Conservation (phyloP, 192 early-diverging fungal genomes). For the Dimargaris verticillata region DNA sequence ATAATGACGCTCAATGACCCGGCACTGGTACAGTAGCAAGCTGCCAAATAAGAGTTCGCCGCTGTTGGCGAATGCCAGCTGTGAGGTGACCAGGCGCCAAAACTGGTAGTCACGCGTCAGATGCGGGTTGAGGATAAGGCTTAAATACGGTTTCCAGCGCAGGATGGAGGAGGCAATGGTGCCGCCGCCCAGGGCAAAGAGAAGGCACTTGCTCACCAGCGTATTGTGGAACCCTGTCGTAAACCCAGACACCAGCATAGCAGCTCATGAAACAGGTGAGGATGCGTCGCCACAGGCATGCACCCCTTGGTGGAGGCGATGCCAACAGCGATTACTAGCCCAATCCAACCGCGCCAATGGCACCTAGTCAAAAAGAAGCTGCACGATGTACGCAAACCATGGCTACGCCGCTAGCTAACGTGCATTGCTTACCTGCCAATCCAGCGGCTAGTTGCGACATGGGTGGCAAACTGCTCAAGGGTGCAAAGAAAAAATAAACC, state of each 20-base stretch:
- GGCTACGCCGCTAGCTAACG: not conserved
- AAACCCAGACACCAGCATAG: not conserved
- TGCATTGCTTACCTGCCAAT: not conserved
- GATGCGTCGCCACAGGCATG: not conserved
- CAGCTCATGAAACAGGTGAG: not conserved
- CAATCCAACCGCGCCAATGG: not conserved
- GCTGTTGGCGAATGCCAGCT: slow-evolving; percentile 34
- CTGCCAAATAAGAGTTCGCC: slow-evolving; percentile 42
- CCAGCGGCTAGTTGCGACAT: slow-evolving; percentile 7
- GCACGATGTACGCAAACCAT: too few species aligned
- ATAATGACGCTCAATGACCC: slow-evolving; percentile 42
- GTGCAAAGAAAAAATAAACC: too few species aligned
- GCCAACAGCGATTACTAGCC: not conserved
- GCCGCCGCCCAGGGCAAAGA: slow-evolving; percentile 28
- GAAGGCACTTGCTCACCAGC: slow-evolving; percentile 36
- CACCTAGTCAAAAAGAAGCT: not conserved
- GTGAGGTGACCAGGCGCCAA: slow-evolving; percentile 40
- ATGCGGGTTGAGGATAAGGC: slow-evolving; percentile 38
- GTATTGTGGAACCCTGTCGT: slow-evolving; percentile 42
- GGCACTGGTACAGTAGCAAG: slow-evolving; percentile 36
- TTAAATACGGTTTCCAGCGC: slow-evolving; percentile 31
- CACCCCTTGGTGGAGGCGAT: not conserved
- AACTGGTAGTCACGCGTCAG: slow-evolving; percentile 45
- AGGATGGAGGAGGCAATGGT: slow-evolving; percentile 31
- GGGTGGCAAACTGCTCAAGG: too few species aligned